Conservation (phyloP, 192 early-diverging fungal species). For the Linnemannia schmuckeri region DNA sequence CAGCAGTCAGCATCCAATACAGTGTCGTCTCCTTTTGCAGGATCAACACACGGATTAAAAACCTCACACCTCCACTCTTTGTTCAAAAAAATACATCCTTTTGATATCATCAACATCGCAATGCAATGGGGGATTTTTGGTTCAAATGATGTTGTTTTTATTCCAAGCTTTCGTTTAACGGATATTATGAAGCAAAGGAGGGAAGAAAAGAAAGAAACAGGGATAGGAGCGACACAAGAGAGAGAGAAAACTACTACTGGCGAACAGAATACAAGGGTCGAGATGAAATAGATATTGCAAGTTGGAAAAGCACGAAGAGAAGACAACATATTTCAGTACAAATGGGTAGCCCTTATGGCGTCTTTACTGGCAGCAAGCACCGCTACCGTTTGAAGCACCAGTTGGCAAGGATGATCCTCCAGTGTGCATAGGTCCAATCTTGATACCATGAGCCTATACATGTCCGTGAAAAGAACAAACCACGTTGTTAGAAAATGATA, state of each 20-base stretch:
- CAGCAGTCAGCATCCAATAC: neutral
- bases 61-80: neutral
- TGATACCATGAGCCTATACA: slow-evolving; percentile 65
- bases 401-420: slow-evolving; percentile 71
- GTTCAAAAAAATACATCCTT: neutral
- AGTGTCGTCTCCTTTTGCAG: neutral
- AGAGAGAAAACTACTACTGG: neutral
- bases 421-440: slow-evolving; percentile 72
- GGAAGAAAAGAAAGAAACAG: neutral
- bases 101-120: neutral
- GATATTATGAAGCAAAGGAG: neutral
- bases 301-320: neutral
- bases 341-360: neutral
- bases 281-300: slow-evolving; percentile 16
- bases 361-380: slow-evolving; percentile 58
- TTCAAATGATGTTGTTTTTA: neutral
- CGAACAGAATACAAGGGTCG: neutral
- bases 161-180: neutral
- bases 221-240: neutral
- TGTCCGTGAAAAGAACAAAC: neutral
- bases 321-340: slow-evolving; percentile 15
- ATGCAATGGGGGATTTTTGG: neutral
- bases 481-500: too few species aligned
- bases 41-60: slow-evolving; percentile 7
- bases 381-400: slow-evolving; percentile 37